Evolutionary conservation across 1,284 basidiomycete species (phyloP).

Genomic region (Pseudozyma sp.): DNA sequence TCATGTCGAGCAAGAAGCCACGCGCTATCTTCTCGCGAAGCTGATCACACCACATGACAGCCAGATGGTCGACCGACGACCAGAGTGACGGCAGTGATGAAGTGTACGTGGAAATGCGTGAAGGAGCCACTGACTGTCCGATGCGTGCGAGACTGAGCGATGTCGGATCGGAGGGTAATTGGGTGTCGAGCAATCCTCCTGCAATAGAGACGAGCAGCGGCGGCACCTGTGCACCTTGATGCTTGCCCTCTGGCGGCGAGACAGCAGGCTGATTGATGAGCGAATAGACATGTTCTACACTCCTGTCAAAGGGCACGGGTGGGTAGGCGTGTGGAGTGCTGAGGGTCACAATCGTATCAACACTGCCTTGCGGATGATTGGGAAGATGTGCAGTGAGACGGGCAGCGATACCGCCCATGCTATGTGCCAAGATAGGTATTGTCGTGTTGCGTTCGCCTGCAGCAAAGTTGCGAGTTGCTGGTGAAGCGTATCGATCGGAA

Average conservation of each 20-base stretch:
- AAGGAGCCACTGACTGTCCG: slow-evolving; percentile 58
- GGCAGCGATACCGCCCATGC: slow-evolving; percentile 97
- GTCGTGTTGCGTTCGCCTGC: slow-evolving; percentile 54
- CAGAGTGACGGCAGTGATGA: slow-evolving; percentile 87
- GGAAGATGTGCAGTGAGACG: slow-evolving; percentile 77
- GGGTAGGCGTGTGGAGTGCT: slow-evolving; percentile 90
- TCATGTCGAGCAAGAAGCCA: slow-evolving; percentile 52
- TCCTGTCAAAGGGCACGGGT: slow-evolving; percentile 85
- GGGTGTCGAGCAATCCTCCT: slow-evolving; percentile 90
- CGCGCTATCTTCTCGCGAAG: slow-evolving; percentile 85
- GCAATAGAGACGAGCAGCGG: slow-evolving; percentile 84
- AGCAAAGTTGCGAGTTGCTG: slow-evolving; percentile 51
- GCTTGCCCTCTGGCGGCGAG: not conserved
- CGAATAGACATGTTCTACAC: slow-evolving; percentile 80
- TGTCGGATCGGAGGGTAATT: slow-evolving; percentile 92
- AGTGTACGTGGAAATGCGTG: slow-evolving; percentile 75
- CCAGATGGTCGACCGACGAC: slow-evolving; percentile 94
- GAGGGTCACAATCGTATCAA: slow-evolving; percentile 90
- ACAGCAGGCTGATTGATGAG: slow-evolving; percentile 62
- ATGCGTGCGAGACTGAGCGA: slow-evolving; percentile 73
- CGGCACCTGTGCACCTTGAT: slow-evolving; percentile 5
- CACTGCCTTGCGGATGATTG: slow-evolving; percentile 58
- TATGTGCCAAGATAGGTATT: slow-evolving; percentile 88
- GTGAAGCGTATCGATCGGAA: slow-evolving; percentile 78
- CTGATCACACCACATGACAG: slow-evolving; percentile 99